Conservation (phyloP, 2,329 filamentous ascomycete genomes). For the Apiospora aurea region DNA sequence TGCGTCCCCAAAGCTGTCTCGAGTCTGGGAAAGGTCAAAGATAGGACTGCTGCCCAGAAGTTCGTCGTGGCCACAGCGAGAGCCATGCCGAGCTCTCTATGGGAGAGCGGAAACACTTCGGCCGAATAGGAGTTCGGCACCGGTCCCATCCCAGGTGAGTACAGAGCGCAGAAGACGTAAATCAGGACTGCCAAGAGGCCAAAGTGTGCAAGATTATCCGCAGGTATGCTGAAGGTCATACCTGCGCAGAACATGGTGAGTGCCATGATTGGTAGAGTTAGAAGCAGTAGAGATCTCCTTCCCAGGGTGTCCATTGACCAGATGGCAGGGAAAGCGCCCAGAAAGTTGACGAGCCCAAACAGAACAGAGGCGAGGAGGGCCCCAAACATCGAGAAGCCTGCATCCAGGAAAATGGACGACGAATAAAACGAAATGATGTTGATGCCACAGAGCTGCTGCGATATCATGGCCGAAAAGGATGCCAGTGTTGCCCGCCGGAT, state of each 20-base stretch:
- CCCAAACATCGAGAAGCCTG: constrained; percentile 47
- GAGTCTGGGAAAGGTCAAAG: constrained; percentile 56
- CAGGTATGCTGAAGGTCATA: constrained; percentile 31
- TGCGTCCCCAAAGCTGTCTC: constrained; percentile 51
- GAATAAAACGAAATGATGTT: constrained; percentile 60
- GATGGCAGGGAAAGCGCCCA: constrained; percentile 71
- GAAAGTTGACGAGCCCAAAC: constrained; percentile 64
- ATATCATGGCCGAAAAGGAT: constrained; percentile 72
- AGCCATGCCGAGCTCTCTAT: constrained; percentile 68
- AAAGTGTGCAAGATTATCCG: constrained; percentile 51
- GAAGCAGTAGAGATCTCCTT: constrained; percentile 65
- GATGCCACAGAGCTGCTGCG: constrained; percentile 65
- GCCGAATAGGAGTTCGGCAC: constrained; percentile 73
- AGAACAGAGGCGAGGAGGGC: constrained; percentile 53
- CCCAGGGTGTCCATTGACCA: constrained; percentile 74
- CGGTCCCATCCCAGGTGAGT: constrained; percentile 47
- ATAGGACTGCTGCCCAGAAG: constrained; percentile 49
- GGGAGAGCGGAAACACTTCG: constrained; percentile 70
- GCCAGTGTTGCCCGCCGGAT: constrained; percentile 69
- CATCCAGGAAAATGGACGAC: constrained; percentile 52
- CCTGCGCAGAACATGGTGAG: constrained; percentile 61
- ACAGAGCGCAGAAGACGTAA: constrained; percentile 65
- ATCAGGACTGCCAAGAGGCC: constrained; percentile 66
- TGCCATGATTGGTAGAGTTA: constrained; percentile 71
- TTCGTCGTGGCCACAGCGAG: constrained; percentile 61